Evolutionary conservation across 1,139 yeast genomes (phyloP), one percentile per base, ranked within the genome.

Genomic region (Wickerhamomyces sp.): DNA sequence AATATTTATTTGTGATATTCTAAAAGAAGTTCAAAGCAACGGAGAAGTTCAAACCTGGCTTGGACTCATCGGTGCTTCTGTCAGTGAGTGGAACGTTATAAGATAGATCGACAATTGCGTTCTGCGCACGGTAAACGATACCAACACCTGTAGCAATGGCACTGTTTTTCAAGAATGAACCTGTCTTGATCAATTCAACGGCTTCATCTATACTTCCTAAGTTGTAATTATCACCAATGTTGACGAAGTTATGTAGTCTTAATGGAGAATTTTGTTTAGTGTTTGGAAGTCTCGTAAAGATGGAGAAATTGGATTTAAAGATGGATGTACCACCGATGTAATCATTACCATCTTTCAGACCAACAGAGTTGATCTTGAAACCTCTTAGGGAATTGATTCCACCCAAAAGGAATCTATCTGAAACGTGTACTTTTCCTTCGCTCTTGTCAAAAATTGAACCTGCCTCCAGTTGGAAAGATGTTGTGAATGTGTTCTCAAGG

Each of bases 321-420:
- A 53, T 39, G 4, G 60, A 49, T 4, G 52, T 39, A 10, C 60
- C 45, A 28, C 59, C 60, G 22, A 55, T 32, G 39, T 48, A 52
- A 23, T 53, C 54, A 23, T 46, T 42, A 17, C 57, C 55, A 23
- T 48, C 79, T 46, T 80, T 78, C 1, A 89, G 84, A 0, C 96
- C 96, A 26, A 85, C 62, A 2, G 91, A 84, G 49, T 84, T 79
- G 45, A 78, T 55, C 20, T 71, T 65, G 58, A 86, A 87, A 2
- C 94, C 88, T 35, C 94, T 70, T 7, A 88, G 73, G 41, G 85
- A 89, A 46, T 78, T 77, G 2, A 93, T 76, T 0, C 96, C 95
- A 46, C 91, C 81, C 8, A 85, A 62, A 51, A 71, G 73, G 42
- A 76, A 64, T 27, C 68, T 55, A 42, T 72, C 78, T 42, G 63